Evolutionary conservation across 768 basidiomycete genomes (phyloP), one percentile per base, ranked within the genome.

Genomic region (Aureoboletus auriporus): DNA sequence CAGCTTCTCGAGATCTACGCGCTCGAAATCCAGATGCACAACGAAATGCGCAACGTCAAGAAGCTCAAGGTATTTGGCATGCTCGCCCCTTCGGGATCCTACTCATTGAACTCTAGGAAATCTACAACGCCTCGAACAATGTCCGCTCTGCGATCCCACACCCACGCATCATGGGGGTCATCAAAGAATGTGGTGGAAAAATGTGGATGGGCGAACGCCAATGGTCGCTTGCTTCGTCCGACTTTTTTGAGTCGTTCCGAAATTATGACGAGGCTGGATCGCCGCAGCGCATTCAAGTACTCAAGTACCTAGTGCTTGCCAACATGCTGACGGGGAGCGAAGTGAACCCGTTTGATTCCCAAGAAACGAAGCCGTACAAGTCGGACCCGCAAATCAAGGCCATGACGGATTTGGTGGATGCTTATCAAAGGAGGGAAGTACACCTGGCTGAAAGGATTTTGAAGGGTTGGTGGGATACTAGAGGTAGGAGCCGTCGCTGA

Each of bases 141-240:
- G 90, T 99, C 44, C 87, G 91, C 20, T 93, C 92, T 8, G 96
- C 96, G 9, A 97, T 99, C 52, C 93, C 96, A 13, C 96, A 98
- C 71, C 96, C 96, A 9, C 81, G 93, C 28, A 97, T 98, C 61
- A 94, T 97, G 88, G 96, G 95, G 37, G 92, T 98, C 44, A 98
- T 99, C 71, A 91, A 94, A 63, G 96, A 99, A 68, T 98, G 95
- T 57, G 96, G 96, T 13, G 96, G 96, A 3, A 99, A 99, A 71
- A 99, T 99, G 96, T 98, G 96, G 94, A 98, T 99, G 96, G 93
- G 91, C 50, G 96, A 98, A 76, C 89, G 95, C 87, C 90, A 96
- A 72, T 99, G 95, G 94, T 87, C 89, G 47, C 83, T 91, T 49
- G 96, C 96, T 0, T 94, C 92, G 54, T 90, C 93, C 64, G 96